Percentiles rank a stretch among this genome's conserved stretches.
Conservation (phyloP, 805 yeast genomes). For the Wickerhamomyces kurtzmanii region DNA sequence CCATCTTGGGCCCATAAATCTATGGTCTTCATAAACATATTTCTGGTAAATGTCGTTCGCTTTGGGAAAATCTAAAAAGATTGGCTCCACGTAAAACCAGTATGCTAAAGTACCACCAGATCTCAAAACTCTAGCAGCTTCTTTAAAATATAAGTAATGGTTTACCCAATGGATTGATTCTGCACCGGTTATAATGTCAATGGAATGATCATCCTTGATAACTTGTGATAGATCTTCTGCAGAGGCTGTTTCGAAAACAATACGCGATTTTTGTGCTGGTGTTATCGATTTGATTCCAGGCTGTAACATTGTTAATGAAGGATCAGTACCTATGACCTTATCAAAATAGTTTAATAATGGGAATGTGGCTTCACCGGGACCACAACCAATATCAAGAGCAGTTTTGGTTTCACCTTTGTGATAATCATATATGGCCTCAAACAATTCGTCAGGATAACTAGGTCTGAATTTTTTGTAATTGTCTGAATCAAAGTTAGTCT, state of each 20-base stretch:
- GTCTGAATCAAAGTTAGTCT: constrained; percentile 34
- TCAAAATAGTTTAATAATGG: constrained; percentile 33
- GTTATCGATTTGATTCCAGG: constrained; percentile 21
- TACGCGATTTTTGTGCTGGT: constrained; percentile 9
- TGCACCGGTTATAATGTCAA: constrained; percentile 56
- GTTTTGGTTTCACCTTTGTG: constrained; percentile 22
- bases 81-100: constrained; percentile 69
- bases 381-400: constrained; percentile 61
- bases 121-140: constrained; percentile 37
- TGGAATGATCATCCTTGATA: constrained; percentile 17
- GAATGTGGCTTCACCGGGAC: constrained; percentile 59
- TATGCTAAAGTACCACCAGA: constrained; percentile 57
- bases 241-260: constrained; percentile 10
- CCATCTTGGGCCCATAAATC: constrained; percentile 58
- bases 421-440: constrained; percentile 27
- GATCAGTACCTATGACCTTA: constrained; percentile 46
- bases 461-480: constrained; percentile 50
- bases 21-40: constrained; percentile 35
- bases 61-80: constrained; percentile 37
- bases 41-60: constrained; percentile 49
- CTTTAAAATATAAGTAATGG: constrained; percentile 37
- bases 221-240: constrained; percentile 18
- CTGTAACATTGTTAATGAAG: constrained; percentile 40
- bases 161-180: constrained; percentile 76
- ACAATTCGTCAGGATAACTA: constrained; percentile 46